Percentiles rank a stretch among this genome's conserved stretches.
Evolutionary conservation across 768 basidiomycete genomes (phyloP).

Genomic region (Pleurotus salmoneostramineus): DNA sequence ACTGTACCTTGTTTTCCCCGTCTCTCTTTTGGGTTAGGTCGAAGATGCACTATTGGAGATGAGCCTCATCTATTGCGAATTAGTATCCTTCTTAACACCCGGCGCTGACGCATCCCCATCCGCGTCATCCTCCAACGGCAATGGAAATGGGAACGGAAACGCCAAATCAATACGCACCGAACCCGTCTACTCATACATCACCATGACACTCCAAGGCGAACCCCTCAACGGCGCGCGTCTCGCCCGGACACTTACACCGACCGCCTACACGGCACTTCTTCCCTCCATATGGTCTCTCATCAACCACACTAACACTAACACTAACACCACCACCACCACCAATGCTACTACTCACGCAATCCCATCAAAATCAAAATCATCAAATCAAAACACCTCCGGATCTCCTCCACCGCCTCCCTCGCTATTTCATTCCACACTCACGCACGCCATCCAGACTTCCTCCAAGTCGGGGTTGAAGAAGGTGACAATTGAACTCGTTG

Average conservation of each 20-base stretch:
- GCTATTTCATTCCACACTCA: conserved; percentile 42
- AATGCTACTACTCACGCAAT: too few species aligned
- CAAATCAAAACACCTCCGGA: conserved; percentile 9
- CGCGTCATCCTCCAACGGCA: conserved; percentile 10
- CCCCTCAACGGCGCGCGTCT: conserved; percentile 35
- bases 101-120: conserved; percentile 22
- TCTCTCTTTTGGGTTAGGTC: conserved; percentile 30
- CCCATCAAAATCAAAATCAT: too few species aligned
- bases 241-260: conserved; percentile 47
- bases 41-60: conserved; percentile 68
- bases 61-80: conserved; percentile 75
- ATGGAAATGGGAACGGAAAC: conserved; percentile 1
- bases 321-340: conserved; percentile 8
- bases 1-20: too few species aligned
- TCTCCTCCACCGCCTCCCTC: conserved; percentile 36
- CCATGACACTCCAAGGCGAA: conserved; percentile 52
- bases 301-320: conserved; percentile 32
- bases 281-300: conserved; percentile 80
- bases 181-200: conserved; percentile 58
- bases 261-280: conserved; percentile 61
- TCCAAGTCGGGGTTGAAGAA: conserved; percentile 64
- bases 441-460: conserved; percentile 58
- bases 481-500: conserved; percentile 72
- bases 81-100: conserved; percentile 61
- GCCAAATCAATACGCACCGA: conserved; percentile 36